Percentiles rank a stretch among this genome's conserved stretches.
These are phyloP conservation scores for Chytriomyces confervae DNA, from an alignment of 192 early-diverging fungal genomes.

Conservation along the genomic window DNA sequence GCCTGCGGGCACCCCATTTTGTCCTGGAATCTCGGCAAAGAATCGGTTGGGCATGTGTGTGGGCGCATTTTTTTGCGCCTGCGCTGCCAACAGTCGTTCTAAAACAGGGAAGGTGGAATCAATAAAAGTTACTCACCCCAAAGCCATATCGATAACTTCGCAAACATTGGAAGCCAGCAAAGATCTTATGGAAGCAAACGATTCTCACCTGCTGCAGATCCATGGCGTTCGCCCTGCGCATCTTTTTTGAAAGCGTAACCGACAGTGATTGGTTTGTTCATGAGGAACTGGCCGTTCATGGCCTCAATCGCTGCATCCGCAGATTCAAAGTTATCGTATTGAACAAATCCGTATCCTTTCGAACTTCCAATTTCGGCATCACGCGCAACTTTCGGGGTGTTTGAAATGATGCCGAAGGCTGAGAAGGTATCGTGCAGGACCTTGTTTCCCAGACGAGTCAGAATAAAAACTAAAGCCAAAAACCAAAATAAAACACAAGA, in stretches of 20 bases:
- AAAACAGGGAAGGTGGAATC: not conserved
- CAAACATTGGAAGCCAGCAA: not conserved
- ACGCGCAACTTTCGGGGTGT: constrained; percentile 81
- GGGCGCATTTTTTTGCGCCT: constrained; percentile 80
- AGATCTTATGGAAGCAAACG: not conserved
- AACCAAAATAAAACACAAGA: not conserved
- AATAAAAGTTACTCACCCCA: not conserved
- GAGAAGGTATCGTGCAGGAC: constrained; percentile 92
- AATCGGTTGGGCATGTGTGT: constrained; percentile 68
- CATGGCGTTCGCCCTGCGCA: constrained; percentile 95
- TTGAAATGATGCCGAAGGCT: constrained; percentile 90
- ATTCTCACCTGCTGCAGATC: constrained; percentile 81
- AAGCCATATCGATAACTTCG: not conserved
- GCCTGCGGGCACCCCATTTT: not conserved
- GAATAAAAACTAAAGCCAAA: not conserved
- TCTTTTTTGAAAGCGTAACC: constrained; percentile 98
- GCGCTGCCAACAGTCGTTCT: constrained; percentile 91
- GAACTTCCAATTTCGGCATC: constrained; percentile 85
- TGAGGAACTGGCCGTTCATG: constrained; percentile 97
- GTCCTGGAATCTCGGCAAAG: constrained; percentile 67
- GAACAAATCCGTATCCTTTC: constrained; percentile 87
- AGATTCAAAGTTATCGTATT: constrained; percentile 86
- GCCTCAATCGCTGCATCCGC: constrained; percentile 97
- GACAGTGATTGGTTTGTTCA: constrained; percentile 90
- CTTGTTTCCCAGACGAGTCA: constrained; percentile 73